Base-by-base conservation (phyloP, 306 rosid species). In the Cicer judaicum region DNA sequence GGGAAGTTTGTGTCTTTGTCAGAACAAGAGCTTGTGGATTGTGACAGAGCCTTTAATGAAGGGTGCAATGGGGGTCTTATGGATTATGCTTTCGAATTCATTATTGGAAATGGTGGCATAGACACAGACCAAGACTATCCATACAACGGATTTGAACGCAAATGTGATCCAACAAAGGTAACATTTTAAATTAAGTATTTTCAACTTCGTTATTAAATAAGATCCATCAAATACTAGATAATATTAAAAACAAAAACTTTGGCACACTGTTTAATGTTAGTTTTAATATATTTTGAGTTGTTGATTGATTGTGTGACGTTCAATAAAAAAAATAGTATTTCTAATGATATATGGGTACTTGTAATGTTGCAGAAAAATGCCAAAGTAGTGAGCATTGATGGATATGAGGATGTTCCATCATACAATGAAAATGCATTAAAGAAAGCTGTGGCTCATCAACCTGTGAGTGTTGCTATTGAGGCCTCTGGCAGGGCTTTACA, bases 61-160 rank as follows among this genome's bases (percentile, higher is more conserved):
- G 98, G 98, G 3, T 93, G 98, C 90, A 68, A 87, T 46, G 98
- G 98, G 0, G 98, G 98, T 10, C 88, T 88, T 54, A 86, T 93
- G 97, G 97, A 91, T 83, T 86, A 89, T 50, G 98, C 98, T 14
- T 93, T 91, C 38, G 81, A 88, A 34, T 93, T 93, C 89, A 93
- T 93, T 76, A 77, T 88, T 48, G 15, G 70, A 68, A 93, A 93
- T 64, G 98, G 96, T 66, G 98, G 98, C 80, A 75, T 93, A n/a
- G 96, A 90, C 89, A 43, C 92, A 0, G 97, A 93, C 6, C n/a
- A 78, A 7, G 91, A 93, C 78, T 93, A 93, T 80, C 98, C 98
- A 69, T 93, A 93, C 73, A 52, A 16, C 0, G 98, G 85, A 14
- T 1, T 64, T 19, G 86, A 91, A 49, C 83, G 85, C 64, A 73